Evolutionary conservation across 208 protist genomes (phyloP).

Genomic region (Trypanosoma brucei): DNA sequence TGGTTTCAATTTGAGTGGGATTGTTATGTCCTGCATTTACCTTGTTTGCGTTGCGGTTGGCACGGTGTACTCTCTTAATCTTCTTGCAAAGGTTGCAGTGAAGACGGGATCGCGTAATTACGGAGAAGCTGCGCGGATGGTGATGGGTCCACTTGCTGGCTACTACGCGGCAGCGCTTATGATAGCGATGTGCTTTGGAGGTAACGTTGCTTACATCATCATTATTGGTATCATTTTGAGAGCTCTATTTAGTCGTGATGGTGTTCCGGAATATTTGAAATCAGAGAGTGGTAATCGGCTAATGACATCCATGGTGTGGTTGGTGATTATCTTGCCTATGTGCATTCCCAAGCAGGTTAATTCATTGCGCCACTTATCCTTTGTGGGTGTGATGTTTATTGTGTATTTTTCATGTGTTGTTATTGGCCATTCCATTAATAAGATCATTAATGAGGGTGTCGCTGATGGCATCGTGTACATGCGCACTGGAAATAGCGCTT

Average conservation of each 20-base stretch:
- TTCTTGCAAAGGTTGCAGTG: conserved; percentile 31
- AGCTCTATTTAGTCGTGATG: conserved; percentile 5
- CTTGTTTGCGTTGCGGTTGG: conserved; percentile 34
- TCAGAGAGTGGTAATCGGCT: conserved; percentile 2
- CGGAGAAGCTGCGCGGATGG: conserved; percentile 29
- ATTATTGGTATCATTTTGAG: conserved; percentile 19
- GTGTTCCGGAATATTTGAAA: conserved; percentile 13
- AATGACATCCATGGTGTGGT: conserved; percentile 14
- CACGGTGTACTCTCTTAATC: conserved; percentile 34
- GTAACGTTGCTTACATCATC: conserved; percentile 25
- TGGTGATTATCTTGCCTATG: conserved; percentile 19
- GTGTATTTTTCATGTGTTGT: conserved; percentile 66
- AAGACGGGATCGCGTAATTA: conserved; percentile 35
- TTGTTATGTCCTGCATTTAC: conserved; percentile 31
- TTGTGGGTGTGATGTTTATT: conserved; percentile 60
- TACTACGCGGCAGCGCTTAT: conserved; percentile 21
- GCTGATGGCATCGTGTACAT: conserved; percentile 28
- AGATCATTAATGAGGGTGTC: conserved; percentile 20
- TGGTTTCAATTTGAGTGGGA: conserved; percentile 33
- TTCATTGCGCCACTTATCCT: conserved; percentile 68
- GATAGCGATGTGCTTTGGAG: conserved; percentile 29
- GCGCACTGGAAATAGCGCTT: conserved; percentile 26
- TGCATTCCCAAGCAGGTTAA: conserved; percentile 44
- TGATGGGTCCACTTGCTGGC: conserved; percentile 17
- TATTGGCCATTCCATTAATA: conserved; percentile 37